These are phyloP conservation scores for Corylus avellana DNA, from an alignment of 306 rosid genomes.

Conservation along the genomic window DNA sequence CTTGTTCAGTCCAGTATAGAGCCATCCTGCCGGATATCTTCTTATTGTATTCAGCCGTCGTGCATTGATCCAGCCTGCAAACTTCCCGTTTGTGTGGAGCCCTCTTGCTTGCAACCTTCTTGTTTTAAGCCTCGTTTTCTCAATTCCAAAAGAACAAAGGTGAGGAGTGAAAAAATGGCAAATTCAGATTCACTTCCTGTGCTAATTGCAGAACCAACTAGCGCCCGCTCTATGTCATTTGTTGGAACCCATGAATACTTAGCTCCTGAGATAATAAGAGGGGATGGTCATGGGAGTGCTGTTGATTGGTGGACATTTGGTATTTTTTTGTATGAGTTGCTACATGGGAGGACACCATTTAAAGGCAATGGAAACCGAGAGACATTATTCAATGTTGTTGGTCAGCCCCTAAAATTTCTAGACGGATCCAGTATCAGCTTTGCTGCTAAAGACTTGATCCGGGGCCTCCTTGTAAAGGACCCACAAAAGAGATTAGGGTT, in stretches of 20 bases:
- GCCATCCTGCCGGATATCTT: conserved; percentile 42
- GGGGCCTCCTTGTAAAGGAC: conserved; percentile 53
- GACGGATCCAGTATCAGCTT: conserved; percentile 45
- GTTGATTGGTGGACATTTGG: conserved; percentile 79
- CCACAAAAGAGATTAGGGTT: conserved; percentile 59
- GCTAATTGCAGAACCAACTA: conserved; percentile 59
- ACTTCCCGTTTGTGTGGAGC: conserved; percentile 48
- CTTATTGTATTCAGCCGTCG: conserved; percentile 57
- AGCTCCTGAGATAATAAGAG: conserved; percentile 66
- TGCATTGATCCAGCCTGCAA: conserved; percentile 59
- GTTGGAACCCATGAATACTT: conserved; percentile 67
- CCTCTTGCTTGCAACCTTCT: conserved; percentile 64
- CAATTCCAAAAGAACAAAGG: conserved; percentile 34
- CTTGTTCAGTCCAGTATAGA: conserved; percentile 47
- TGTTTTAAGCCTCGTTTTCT: conserved; percentile 53
- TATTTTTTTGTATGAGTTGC: conserved; percentile 54
- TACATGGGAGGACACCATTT: conserved; percentile 57
- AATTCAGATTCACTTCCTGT: conserved; percentile 44
- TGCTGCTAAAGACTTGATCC: conserved; percentile 57
- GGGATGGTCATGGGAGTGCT: conserved; percentile 71
- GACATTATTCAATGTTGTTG: conserved; percentile 56
- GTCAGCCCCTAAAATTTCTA: conserved; percentile 49
- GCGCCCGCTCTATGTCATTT: conserved; percentile 61
- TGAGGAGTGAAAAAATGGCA: conserved; percentile 26
- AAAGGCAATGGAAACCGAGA: conserved; percentile 62